Percentiles rank a stretch among this genome's conserved stretches.
phyloP scores from a whole-genome alignment of 2,329 filamentous ascomycete genomes.

The Fusarium chuoi region DNA sequence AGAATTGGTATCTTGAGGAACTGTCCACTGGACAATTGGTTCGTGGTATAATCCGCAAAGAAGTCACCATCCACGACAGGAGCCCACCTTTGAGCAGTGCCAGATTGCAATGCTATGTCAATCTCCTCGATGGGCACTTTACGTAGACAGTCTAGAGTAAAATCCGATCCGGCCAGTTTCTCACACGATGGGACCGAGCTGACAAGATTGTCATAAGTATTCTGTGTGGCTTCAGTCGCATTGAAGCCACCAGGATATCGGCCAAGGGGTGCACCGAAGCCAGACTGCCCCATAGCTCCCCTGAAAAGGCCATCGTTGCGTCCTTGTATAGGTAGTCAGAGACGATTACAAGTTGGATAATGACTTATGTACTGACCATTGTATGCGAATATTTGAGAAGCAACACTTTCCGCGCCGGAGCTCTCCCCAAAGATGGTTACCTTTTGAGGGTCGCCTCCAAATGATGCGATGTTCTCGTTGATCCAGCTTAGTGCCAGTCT shows the following conservation, averaged over 20 bases:
- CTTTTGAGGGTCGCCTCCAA: constrained; percentile 56
- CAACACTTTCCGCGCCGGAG: constrained; percentile 52
- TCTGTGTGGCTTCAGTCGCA: constrained; percentile 42
- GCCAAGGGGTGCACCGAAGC: constrained; percentile 50
- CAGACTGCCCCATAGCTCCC: constrained; percentile 61
- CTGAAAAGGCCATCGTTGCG: constrained; percentile 63
- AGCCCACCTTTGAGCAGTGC: constrained; percentile 19
- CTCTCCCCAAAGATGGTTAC: constrained; percentile 64
- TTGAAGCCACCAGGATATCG: constrained; percentile 45
- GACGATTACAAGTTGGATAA: too few relatives aligned
- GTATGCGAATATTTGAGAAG: constrained; percentile 25
- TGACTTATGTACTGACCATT: constrained; percentile 52
- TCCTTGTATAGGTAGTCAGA: constrained; percentile 29
- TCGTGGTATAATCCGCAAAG: constrained; percentile 45
- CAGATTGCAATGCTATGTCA: constrained; percentile 27
- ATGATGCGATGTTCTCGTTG: constrained; percentile 57
- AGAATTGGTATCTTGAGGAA: constrained; percentile 51
- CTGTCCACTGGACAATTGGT: constrained; percentile 45
- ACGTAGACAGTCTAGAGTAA: constrained; percentile 45
- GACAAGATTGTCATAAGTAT: constrained; percentile 44
- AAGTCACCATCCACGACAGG: constrained; percentile 52
- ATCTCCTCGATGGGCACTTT: constrained; percentile 45
- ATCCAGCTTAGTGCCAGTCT: constrained; percentile 59
- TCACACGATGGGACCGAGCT: constrained; percentile 40
- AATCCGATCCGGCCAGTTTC: constrained; percentile 30